Evolutionary conservation across 768 basidiomycete genomes (phyloP), one percentile per base, ranked within the genome.

Genomic region (Tubosaeta sp.): DNA sequence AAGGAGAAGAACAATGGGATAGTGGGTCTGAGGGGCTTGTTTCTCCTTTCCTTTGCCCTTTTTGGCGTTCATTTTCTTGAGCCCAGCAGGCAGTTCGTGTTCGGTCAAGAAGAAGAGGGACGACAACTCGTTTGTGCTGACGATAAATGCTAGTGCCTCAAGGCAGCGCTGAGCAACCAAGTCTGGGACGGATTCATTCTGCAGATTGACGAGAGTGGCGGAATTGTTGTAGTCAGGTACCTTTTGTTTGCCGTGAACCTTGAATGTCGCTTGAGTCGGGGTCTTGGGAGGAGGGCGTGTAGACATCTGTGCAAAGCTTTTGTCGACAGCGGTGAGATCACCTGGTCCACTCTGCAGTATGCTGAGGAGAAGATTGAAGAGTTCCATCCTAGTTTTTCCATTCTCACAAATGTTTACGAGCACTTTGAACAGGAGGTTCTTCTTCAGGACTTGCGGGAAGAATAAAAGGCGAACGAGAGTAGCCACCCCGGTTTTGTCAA

Each of bases 11-110:
- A 95, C 92, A 48, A 99, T 84, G 6, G 95, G 95, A 66, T 87
- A 96, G 58, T 94, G 87, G 0, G 86, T 86, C 61, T 89, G 87
- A 0, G 87, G 75, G 3, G 73, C 72, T 58, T 85, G 86, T 61
- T 88, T 92, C 65, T 97, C 94, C 68, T 96, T 97, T 19, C 92
- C 94, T 69, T 96, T 97, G 9, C 93, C 94, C 69, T 96, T 96
- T 70, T 87, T 90, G 18, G 80, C 80, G 7, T 77, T 69, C 12
- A 75, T 68, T 57, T 83, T 81, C 55, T 83, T 82, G 14, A 94
- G 76, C 40, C 87, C 86, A n/a, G 76, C 77, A 6, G 88, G 86
- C 30, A 93, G 74, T 57, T 99, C 96, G 58, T 97, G 93, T 68
- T 99, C 96, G 1, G 86, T 90, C 53, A 99, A 76, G 82, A 99